Evolutionary conservation across 495 filamentous ascomycete species (phyloP), one percentile per base, ranked within the genome.

Genomic region (Xylaria venustula): DNA sequence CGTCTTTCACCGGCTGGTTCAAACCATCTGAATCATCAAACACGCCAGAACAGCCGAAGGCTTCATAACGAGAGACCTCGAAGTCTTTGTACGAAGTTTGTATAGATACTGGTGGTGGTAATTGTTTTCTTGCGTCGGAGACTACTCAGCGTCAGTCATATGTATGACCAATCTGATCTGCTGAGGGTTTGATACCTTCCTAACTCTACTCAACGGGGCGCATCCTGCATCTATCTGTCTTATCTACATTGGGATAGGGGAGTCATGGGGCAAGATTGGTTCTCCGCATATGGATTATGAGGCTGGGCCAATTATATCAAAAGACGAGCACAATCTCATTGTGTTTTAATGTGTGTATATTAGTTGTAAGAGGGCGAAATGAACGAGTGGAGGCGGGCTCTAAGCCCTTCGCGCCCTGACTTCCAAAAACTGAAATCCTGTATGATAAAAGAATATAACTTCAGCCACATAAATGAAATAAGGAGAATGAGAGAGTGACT

Each of bases 1-100:
- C 73, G 26, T 79, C 75, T 52, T 80, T 85, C 51, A 68, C 69
- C 7, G 73, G 73, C 56, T 82, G 79, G 76, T 84, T 85, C 64
- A n/a, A 63, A n/a, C 51, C 67, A 25, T n/a, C 49, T 12, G 19
- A 14, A 25, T 23, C 56, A 14, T 54, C 58, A 23, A 20, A 47
- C 48, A 45, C 48, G 20, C 19, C 58, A 48, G 41, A 20, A 20
- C 41, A 61, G 15, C 49, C 58, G n/a, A 54, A 61, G 58, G 30
- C 48, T 41, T 54, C 58, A 22, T 61, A 54, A 23, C 14, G n/a
- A 25, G n/a, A 41, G 46, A 23, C 1, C 14, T 4, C 22, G n/a
- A 28, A 12, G 9, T 41, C 23, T 30, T 7, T n/a, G 34, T 12
- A 45, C 9, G 52, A 52, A 32, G 7, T 11, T 17, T 47, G 58